Evolutionary conservation across 2,329 filamentous ascomycete species (phyloP).

Genomic region (Cytospora paraplurivora): DNA sequence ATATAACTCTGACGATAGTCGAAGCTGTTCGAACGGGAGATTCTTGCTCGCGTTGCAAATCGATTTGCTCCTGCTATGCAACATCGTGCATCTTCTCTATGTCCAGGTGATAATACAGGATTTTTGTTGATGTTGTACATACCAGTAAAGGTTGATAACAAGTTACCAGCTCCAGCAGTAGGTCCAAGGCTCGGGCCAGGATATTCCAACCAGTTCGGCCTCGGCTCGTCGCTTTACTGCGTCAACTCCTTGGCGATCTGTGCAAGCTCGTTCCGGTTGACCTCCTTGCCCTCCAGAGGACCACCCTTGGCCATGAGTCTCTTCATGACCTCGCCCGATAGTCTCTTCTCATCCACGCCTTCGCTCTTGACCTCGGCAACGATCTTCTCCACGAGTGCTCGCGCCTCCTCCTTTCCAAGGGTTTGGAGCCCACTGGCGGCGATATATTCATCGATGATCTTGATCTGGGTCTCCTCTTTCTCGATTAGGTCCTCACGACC

Average conservation of each 20-base stretch:
- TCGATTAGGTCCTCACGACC: conserved; percentile 68
- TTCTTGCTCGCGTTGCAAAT: background rate
- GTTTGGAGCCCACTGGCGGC: conserved; percentile 60
- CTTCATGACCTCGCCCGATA: conserved; percentile 66
- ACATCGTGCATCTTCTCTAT: conserved; percentile 5
- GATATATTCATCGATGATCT: conserved; percentile 67
- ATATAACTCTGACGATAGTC: background rate
- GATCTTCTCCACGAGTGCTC: conserved; percentile 51
- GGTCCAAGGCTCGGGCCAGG: background rate
- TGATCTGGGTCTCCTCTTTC: conserved; percentile 68
- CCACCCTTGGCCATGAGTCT: conserved; percentile 53
- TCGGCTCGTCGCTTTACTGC: conserved; percentile 1
- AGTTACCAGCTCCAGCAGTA: background rate
- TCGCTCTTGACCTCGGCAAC: conserved; percentile 54
- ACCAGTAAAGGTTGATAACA: background rate
- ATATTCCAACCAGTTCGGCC: too few relatives aligned
- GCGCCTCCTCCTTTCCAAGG: conserved; percentile 61
- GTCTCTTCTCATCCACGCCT: conserved; percentile 47
- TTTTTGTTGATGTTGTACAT: conserved; percentile 8
- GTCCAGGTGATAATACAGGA: conserved; percentile 17
- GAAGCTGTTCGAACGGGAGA: conserved; percentile 8
- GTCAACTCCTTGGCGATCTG: conserved; percentile 60
- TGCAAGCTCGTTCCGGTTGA: conserved; percentile 64
- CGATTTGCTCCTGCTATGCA: background rate
- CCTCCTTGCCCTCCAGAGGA: conserved; percentile 62